Evolutionary conservation across 768 basidiomycete genomes (phyloP).

Genomic region (Pleurotus giganteus): DNA sequence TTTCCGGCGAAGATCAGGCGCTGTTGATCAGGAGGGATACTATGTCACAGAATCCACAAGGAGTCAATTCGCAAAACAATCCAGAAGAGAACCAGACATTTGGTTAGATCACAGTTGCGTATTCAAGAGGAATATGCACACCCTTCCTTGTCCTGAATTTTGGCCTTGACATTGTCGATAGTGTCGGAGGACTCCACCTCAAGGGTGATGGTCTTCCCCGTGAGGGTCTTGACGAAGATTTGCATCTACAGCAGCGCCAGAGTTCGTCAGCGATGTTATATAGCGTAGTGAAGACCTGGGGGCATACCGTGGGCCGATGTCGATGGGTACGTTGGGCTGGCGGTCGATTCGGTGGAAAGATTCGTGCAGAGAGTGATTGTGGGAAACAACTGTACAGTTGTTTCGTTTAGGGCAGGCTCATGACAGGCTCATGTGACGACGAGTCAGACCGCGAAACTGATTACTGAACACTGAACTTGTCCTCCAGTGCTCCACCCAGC

Average conservation of each 20-base stretch:
- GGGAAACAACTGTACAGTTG: slow-evolving; percentile 21
- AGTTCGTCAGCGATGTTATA: slow-evolving; percentile 12
- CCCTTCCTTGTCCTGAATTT: slow-evolving; percentile 62
- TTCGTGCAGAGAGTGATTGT: slow-evolving; percentile 1
- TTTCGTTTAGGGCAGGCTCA: slow-evolving; percentile 40
- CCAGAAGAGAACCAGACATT: background rate
- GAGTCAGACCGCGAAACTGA: slow-evolving; percentile 12
- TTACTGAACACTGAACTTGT: too few species aligned
- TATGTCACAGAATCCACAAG: slow-evolving; percentile 22
- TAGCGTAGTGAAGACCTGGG: background rate
- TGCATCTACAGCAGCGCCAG: slow-evolving; percentile 34
- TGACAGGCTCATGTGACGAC: slow-evolving; percentile 24
- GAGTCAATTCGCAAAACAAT: too few species aligned
- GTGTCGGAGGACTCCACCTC: slow-evolving; percentile 98
- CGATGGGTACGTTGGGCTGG: slow-evolving; percentile 5
- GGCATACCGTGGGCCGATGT: slow-evolving; percentile 9
- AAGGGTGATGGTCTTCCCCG: slow-evolving; percentile 96
- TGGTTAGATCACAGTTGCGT: background rate
- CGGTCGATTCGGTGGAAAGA: background rate
- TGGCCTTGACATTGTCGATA: slow-evolving; percentile 92
- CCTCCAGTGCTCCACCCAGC: too few species aligned
- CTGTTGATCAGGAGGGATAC: slow-evolving; percentile 94
- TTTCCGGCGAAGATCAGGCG: slow-evolving; percentile 97
- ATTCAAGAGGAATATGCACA: slow-evolving; percentile 20
- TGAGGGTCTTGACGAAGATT: slow-evolving; percentile 77